These are phyloP conservation scores for Dendrothele bispora DNA, from an alignment of 768 basidiomycete genomes.

Conservation along the genomic window DNA sequence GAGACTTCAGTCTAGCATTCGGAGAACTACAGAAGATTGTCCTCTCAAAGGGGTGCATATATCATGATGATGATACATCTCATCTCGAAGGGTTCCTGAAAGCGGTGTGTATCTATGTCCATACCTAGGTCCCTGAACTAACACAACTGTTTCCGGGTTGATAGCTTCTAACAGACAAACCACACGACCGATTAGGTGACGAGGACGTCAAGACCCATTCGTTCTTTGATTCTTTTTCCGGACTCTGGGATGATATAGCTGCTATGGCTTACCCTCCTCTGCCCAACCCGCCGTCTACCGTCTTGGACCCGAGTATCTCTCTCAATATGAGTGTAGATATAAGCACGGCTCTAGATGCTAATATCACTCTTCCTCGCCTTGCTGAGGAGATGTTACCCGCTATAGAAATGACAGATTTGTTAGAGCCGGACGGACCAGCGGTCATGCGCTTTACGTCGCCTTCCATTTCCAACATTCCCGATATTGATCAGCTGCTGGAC, in stretches of 20 bases:
- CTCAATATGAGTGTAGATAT: background rate
- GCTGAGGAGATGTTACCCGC: too few species aligned
- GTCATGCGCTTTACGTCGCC: too few species aligned
- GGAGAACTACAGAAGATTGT: constrained; percentile 18
- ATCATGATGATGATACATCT: constrained; percentile 1
- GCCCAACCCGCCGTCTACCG: constrained; percentile 17
- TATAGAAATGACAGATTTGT: too few species aligned
- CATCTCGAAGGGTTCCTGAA: constrained; percentile 21
- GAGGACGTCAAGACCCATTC: constrained; percentile 23
- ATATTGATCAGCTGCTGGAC: background rate
- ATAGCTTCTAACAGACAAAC: constrained; percentile 27
- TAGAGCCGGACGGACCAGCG: too few species aligned
- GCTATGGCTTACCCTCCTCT: constrained; percentile 29
- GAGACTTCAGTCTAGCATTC: constrained; percentile 22
- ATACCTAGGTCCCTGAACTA: background rate
- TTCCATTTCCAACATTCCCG: background rate
- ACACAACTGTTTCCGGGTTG: background rate
- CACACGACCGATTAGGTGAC: constrained; percentile 25
- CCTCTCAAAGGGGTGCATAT: background rate
- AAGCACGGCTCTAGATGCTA: background rate
- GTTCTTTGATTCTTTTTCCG: constrained; percentile 25
- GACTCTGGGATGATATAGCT: constrained; percentile 31
- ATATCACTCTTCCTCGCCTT: background rate
- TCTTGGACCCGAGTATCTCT: constrained; percentile 10
- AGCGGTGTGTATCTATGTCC: constrained; percentile 18